Evolutionary conservation across 768 basidiomycete species (phyloP).

Genomic region (Tubosaeta brunneosetosa): DNA sequence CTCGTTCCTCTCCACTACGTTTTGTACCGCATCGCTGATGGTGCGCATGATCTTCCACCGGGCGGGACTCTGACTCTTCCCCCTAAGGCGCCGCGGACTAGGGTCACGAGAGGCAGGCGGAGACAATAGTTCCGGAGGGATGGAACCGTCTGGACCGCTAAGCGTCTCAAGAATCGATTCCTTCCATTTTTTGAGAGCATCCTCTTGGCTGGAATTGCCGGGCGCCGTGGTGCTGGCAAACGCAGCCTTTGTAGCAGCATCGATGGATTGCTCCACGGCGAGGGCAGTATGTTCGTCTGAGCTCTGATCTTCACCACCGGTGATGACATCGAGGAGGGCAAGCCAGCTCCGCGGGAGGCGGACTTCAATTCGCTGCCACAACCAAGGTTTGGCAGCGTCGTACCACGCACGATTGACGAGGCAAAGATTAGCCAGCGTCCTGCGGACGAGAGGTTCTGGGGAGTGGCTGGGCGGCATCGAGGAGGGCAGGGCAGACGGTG

Average conservation of each 20-base stretch:
- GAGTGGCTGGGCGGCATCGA: constrained; percentile 68
- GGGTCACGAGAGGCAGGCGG: constrained; percentile 81
- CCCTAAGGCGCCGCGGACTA: constrained; percentile 68
- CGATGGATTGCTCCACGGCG: constrained; percentile 64
- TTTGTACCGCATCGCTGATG: constrained; percentile 74
- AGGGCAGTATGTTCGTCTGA: constrained; percentile 51
- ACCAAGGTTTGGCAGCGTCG: constrained; percentile 81
- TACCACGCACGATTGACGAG: constrained; percentile 76
- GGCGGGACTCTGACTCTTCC: constrained; percentile 76
- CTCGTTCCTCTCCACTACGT: constrained; percentile 56
- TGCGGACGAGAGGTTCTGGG: constrained; percentile 61
- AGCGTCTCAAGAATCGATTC: constrained; percentile 57
- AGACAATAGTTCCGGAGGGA: constrained; percentile 71
- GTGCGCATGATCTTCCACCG: constrained; percentile 79
- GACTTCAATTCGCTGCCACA: constrained; percentile 82
- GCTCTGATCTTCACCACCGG: constrained; percentile 57
- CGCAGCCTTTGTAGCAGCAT: constrained; percentile 61
- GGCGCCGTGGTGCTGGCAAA: constrained; percentile 41
- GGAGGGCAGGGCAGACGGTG: constrained; percentile 64
- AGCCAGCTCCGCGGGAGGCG: constrained; percentile 84
- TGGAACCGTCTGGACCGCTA: constrained; percentile 60
- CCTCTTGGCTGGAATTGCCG: constrained; percentile 35
- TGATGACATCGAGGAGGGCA: constrained; percentile 71
- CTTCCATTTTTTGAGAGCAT: constrained; percentile 48
- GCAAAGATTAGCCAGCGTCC: constrained; percentile 65